Conservation (phyloP, 805 yeast genomes). For the Ogataea philodendri region DNA sequence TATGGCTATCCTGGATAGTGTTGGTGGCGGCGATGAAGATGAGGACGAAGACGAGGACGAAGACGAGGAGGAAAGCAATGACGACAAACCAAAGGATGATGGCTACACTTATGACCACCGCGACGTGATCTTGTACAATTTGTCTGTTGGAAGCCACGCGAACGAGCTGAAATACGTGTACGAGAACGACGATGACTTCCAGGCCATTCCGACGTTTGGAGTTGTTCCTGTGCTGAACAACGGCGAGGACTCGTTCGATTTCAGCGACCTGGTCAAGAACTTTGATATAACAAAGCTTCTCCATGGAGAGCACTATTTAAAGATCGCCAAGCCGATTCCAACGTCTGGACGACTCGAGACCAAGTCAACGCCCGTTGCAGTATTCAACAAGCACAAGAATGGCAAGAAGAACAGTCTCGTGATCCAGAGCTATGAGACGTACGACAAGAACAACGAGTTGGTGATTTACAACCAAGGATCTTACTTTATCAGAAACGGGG, state of each 20-base stretch:
- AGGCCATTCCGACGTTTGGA: conserved; percentile 85
- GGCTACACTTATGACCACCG: conserved; percentile 59
- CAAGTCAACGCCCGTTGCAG: conserved; percentile 63
- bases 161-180: conserved; percentile 74
- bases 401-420: conserved; percentile 66
- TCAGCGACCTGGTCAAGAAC: conserved; percentile 63
- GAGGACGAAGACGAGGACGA: conserved; percentile 43
- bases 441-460: conserved; percentile 67
- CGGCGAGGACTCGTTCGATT: conserved; percentile 53
- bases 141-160: conserved; percentile 84
- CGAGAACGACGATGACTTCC: conserved; percentile 75
- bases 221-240: conserved; percentile 81
- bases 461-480: conserved; percentile 82
- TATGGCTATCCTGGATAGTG: conserved; percentile 69
- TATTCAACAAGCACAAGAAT: conserved; percentile 67
- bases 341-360: conserved; percentile 63
- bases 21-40: conserved; percentile 47
- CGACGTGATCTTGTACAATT: conserved; percentile 78
- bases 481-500: conserved; percentile 75
- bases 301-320: conserved; percentile 94
- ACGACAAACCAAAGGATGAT: conserved; percentile 42
- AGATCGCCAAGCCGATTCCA: conserved; percentile 75
- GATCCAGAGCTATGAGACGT: conserved; percentile 69
- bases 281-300: conserved; percentile 86
- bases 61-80: conserved; percentile 43